phyloP scores from a whole-genome alignment of 2,329 filamentous ascomycete species.

The Fusarium udum region DNA sequence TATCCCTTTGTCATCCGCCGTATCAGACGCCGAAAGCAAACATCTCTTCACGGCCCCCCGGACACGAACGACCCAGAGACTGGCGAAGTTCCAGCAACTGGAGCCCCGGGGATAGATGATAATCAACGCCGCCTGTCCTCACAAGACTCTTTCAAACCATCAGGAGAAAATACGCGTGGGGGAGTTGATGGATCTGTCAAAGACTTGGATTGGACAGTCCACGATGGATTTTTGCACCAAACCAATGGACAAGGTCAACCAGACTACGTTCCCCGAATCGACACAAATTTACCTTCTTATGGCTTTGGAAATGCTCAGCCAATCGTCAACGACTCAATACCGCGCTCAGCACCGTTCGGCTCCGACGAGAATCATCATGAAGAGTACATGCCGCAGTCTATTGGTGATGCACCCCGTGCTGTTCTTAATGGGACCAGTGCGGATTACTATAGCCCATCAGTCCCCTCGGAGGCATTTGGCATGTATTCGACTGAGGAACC shows the following conservation, averaged over 20 bases:
- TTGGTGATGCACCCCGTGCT: slow-evolving; percentile 43
- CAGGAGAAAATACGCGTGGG: slow-evolving; percentile 44
- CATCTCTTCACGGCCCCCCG: slow-evolving; percentile 27
- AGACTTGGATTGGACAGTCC: slow-evolving; percentile 40
- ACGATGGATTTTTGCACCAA: slow-evolving; percentile 27
- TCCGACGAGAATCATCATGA: slow-evolving; percentile 34
- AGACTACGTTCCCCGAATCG: slow-evolving; percentile 22
- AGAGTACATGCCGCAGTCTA: slow-evolving; percentile 44
- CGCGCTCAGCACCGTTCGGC: slow-evolving; percentile 36
- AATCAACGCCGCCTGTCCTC: slow-evolving; percentile 49
- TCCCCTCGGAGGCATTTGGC: slow-evolving; percentile 54
- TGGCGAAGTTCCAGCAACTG: slow-evolving; percentile 34
- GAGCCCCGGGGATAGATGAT: slow-evolving; percentile 25
- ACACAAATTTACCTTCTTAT: slow-evolving; percentile 25
- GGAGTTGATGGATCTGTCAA: slow-evolving; percentile 39
- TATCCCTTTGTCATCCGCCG: slow-evolving; percentile 52
- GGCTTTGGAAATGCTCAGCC: slow-evolving; percentile 13
- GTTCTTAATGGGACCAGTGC: slow-evolving; percentile 51
- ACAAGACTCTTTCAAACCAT: slow-evolving; percentile 49
- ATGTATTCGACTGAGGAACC: slow-evolving; percentile 46
- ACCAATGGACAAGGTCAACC: slow-evolving; percentile 25
- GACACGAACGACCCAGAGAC: slow-evolving; percentile 45
- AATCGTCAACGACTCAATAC: slow-evolving; percentile 23
- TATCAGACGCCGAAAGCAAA: slow-evolving; percentile 44
- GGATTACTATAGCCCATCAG: slow-evolving; percentile 54